Percentiles rank a stretch among this genome's conserved stretches.
These are phyloP conservation scores for Torulaspora indica DNA, from an alignment of 805 yeast species.

Conservation along the genomic window DNA sequence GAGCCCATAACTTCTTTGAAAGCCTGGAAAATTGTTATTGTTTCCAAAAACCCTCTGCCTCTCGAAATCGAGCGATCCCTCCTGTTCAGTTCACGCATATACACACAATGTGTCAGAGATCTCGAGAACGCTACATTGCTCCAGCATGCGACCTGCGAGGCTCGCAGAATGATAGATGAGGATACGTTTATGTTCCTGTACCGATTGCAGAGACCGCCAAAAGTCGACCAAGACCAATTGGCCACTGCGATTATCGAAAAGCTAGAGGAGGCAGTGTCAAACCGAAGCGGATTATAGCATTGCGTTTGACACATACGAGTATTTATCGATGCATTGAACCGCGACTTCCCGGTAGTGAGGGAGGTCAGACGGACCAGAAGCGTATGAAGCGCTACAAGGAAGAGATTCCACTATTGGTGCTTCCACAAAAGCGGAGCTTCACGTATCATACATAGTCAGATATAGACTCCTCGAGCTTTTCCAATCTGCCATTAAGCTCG, in stretches of 20 bases:
- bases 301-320: too few relatives aligned
- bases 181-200: conserved; percentile 24
- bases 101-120: conserved; percentile 19
- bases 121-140: conserved; percentile 16
- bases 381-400: too few relatives aligned
- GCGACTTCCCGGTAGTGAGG: too few relatives aligned
- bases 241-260: conserved; percentile 10
- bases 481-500: conserved; percentile 3
- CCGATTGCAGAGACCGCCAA: conserved; percentile 8
- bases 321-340: too few relatives aligned
- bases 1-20: conserved; percentile 10
- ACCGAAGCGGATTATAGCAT: too few relatives aligned
- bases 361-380: too few relatives aligned
- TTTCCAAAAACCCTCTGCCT: conserved; percentile 13
- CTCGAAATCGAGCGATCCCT: conserved; percentile 14
- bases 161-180: conserved; percentile 22
- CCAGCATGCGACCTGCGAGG: conserved; percentile 18
- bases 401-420: too few relatives aligned
- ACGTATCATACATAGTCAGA: not conserved
- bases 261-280: conserved; percentile 9
- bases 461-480: conserved; percentile 4
- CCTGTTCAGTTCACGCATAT: conserved; percentile 17
- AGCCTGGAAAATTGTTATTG: conserved; percentile 21
- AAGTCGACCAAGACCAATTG: conserved; percentile 8
- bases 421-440: too few relatives aligned